phyloP scores from a whole-genome alignment of 2,329 filamentous ascomycete genomes.

The Beauveria bassiana region DNA sequence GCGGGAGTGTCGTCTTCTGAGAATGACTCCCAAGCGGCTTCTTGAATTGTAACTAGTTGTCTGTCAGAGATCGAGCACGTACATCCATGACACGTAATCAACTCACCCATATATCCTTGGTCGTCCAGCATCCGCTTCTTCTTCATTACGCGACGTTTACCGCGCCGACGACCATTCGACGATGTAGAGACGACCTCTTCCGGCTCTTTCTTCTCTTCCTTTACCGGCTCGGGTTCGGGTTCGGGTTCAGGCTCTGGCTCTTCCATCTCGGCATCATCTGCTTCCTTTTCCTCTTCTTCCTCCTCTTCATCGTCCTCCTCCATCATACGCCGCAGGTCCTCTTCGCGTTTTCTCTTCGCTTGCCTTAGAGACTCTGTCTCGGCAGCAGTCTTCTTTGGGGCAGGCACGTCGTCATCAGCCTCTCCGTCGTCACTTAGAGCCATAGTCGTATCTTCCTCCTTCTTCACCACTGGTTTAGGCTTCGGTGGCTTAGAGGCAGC shows the following conservation, averaged over 20 bases:
- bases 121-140: constrained; percentile 84
- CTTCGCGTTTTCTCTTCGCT: constrained; percentile 30
- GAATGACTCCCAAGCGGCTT: constrained; percentile 83
- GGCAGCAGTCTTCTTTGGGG: constrained; percentile 18
- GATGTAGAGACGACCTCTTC: constrained; percentile 46
- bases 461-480: constrained; percentile 37
- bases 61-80: not conserved
- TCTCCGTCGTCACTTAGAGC: constrained; percentile 33
- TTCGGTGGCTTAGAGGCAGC: constrained; percentile 33
- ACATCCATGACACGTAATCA: not conserved
- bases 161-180: constrained; percentile 59
- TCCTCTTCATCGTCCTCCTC: constrained; percentile 48
- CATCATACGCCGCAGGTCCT: constrained; percentile 34
- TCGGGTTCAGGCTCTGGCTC: constrained; percentile 32
- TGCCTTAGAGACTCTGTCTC: constrained; percentile 21
- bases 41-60: constrained; percentile 70
- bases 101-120: constrained; percentile 77
- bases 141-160: constrained; percentile 73
- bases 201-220: constrained; percentile 35
- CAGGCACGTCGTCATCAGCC: constrained; percentile 28
- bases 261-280: constrained; percentile 29
- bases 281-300: constrained; percentile 48
- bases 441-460: constrained; percentile 22
- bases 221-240: constrained; percentile 20
- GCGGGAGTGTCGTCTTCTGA: constrained; percentile 73